phyloP scores from a whole-genome alignment of 441 rosid genomes.

The Jatropha podagrica region DNA sequence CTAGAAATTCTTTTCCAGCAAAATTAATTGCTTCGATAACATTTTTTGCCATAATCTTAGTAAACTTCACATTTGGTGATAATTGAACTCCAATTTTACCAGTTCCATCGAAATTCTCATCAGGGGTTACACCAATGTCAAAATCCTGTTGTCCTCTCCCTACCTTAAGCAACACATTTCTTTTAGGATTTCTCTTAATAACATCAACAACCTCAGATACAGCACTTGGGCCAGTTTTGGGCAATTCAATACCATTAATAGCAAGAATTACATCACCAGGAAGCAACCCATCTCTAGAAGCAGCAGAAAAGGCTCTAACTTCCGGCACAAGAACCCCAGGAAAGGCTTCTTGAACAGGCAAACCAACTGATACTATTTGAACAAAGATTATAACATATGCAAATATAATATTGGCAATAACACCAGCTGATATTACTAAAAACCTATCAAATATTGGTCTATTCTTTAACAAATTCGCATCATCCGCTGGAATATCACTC shows the following conservation, averaged over 20 bases:
- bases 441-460: constrained; percentile 80
- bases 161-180: constrained; percentile 60
- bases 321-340: constrained; percentile 94
- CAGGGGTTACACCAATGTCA: constrained; percentile 67
- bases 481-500: constrained; percentile 77
- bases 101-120: constrained; percentile 73
- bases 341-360: constrained; percentile 86
- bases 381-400: constrained; percentile 76
- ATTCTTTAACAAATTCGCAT: constrained; percentile 77
- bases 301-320: constrained; percentile 78
- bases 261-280: constrained; percentile 82
- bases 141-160: constrained; percentile 56
- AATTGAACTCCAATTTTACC: constrained; percentile 90
- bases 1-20: constrained; percentile 69
- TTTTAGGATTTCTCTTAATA: constrained; percentile 62
- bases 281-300: constrained; percentile 84
- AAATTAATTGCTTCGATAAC: constrained; percentile 58
- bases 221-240: constrained; percentile 45
- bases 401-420: constrained; percentile 78
- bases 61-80: constrained; percentile 69
- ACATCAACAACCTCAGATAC: constrained; percentile 65
- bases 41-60: constrained; percentile 58
- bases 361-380: constrained; percentile 82
- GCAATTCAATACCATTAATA: constrained; percentile 55
- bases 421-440: constrained; percentile 88